Evolutionary conservation across 2,329 filamentous ascomycete species (phyloP).

Genomic region (Aspergillus melleus): DNA sequence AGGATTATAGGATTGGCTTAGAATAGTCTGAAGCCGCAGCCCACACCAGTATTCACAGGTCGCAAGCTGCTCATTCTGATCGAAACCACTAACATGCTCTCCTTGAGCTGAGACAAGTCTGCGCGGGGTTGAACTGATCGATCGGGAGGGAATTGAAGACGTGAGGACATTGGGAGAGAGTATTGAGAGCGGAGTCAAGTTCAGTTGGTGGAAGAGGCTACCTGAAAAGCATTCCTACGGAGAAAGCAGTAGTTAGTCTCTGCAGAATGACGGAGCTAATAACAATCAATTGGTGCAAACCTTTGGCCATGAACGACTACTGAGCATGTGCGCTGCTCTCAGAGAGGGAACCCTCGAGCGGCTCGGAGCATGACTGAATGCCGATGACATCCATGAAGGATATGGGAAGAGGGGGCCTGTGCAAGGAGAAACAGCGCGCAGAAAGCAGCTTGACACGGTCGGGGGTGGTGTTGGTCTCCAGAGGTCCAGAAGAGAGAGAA

Average conservation of each 20-base stretch:
- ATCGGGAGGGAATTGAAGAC: background rate
- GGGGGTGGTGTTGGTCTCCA: background rate
- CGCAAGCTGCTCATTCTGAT: slow-evolving; percentile 6
- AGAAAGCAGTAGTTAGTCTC: background rate
- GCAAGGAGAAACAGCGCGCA: slow-evolving; percentile 5
- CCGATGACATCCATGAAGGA: slow-evolving; percentile 47
- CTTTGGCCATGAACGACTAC: slow-evolving; percentile 27
- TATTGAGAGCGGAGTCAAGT: background rate
- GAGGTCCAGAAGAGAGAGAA: background rate
- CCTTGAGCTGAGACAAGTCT: background rate
- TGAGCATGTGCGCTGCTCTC: slow-evolving; percentile 33
- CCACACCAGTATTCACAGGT: slow-evolving; percentile 15
- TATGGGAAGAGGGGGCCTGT: slow-evolving; percentile 20
- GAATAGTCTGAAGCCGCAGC: slow-evolving; percentile 14
- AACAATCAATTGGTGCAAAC: slow-evolving; percentile 13
- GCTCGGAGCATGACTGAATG: slow-evolving; percentile 39
- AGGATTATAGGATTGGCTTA: slow-evolving; percentile 13
- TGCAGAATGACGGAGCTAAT: background rate
- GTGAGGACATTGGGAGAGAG: background rate
- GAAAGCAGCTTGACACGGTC: slow-evolving; percentile 1
- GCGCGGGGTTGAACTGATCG: background rate
- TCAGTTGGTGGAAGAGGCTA: background rate
- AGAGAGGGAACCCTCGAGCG: slow-evolving; percentile 38
- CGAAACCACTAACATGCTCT: background rate
- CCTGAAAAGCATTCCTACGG: background rate